Base-by-base conservation (phyloP, 148 eudicot genomes). In the Camellia lanceoleosa region DNA sequence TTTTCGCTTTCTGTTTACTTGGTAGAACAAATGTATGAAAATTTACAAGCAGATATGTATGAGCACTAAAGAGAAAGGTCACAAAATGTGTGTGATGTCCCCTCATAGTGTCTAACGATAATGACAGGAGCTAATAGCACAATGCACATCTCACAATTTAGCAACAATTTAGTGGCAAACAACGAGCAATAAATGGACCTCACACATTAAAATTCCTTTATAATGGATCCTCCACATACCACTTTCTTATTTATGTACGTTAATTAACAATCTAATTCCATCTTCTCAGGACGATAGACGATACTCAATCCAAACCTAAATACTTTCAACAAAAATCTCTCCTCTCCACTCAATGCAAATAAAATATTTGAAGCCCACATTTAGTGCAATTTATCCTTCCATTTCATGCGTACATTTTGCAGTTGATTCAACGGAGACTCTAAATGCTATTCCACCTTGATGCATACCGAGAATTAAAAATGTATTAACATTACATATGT, bases 141-240 rank as follows among this genome's bases (percentile, higher is more conserved):
- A 59, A 58, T 9, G 16, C 42, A 51, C 47, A 67, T 42, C n/a
- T 0, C 19, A 67, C 44, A 73, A 42, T 65, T 73, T 38, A 77
- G 60, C 5, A 63, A 60, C 43, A 76, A 64, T 18, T 2, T 49
- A 82, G 59, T 74, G 82, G 82, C 79, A 42, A 83, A 75, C 76
- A 79, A 80, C 47, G 6, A 71, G 68, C 3, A 49, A 69, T 2
- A 63, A 61, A 51, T 44, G 68, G 76, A 44, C 43, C 58, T 41
- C 68, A 52, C 38, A 20, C 18, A 68, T 51, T 15, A 16, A 3
- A 51, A 63, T 73, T 74, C 59, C 78, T 74, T 80, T 42, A 30
- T 30, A 61, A 67, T 74, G 74, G 58, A 74, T 74, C 67, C 43
- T 55, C 60, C 18, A 65, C 58, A 46, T 76, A 78, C 80, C 84